Evolutionary conservation across 441 rosid genomes (phyloP).

Genomic region (Brassica hybrid): DNA sequence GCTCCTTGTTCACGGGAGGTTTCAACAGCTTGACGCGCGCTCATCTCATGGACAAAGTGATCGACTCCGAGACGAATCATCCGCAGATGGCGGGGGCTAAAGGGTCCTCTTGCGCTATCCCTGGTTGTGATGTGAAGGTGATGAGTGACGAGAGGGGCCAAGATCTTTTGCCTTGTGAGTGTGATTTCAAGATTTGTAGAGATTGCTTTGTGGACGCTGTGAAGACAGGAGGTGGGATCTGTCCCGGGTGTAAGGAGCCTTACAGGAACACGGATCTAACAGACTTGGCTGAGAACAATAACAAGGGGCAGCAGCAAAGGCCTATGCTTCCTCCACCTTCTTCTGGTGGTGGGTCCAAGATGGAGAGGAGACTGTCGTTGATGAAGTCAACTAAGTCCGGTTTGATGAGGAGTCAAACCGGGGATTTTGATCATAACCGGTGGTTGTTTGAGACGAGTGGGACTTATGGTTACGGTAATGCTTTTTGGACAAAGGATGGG

Average conservation of each 20-base stretch:
- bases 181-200: slow-evolving; percentile 90
- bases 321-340: slow-evolving; percentile 12
- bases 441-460: slow-evolving; percentile 96
- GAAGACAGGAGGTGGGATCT: slow-evolving; percentile 72
- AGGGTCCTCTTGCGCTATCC: slow-evolving; percentile 84
- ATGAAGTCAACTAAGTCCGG: slow-evolving; percentile 83
- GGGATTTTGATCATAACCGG: slow-evolving; percentile 91
- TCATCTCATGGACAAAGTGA: slow-evolving; percentile 94
- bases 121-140: slow-evolving; percentile 89
- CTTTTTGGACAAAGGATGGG: slow-evolving; percentile 91
- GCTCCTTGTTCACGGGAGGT: slow-evolving; percentile 85
- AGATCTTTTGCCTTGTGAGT: slow-evolving; percentile 90
- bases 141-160: slow-evolving; percentile 92
- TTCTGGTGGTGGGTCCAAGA: slow-evolving; percentile 62
- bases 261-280: slow-evolving; percentile 82
- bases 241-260: slow-evolving; percentile 89
- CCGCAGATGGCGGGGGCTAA: slow-evolving; percentile 98
- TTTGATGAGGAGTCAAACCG: slow-evolving; percentile 90
- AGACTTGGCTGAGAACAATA: slow-evolving; percentile 60
- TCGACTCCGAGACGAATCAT: slow-evolving; percentile 80
- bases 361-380: slow-evolving; percentile 88
- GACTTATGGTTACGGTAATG: slow-evolving; percentile 95
- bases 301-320: slow-evolving; percentile 13
- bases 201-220: slow-evolving; percentile 92
- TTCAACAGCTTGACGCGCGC: slow-evolving; percentile 88